Evolutionary conservation across 305 asterid species (phyloP).

Genomic region (Fraxinus nigra): DNA sequence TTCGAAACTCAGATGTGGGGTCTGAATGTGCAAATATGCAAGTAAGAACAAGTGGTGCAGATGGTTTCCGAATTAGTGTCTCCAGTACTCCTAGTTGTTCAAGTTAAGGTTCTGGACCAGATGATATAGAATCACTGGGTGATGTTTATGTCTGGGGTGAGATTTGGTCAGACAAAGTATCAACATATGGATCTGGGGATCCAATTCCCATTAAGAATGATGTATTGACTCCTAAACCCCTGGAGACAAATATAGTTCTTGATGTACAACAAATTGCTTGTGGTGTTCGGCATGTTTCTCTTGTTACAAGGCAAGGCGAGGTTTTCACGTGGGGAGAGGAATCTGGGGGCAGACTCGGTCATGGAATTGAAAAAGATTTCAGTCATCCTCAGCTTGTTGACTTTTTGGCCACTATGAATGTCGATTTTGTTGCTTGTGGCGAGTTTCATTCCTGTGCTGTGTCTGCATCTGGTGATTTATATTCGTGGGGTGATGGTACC

Average conservation of each 20-base stretch:
- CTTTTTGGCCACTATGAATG: conserved; percentile 57
- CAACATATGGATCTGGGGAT: conserved; percentile 53
- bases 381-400: conserved; percentile 70
- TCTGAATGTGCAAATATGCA: conserved; percentile 76
- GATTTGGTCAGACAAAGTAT: conserved; percentile 73
- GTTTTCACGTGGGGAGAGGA: conserved; percentile 96
- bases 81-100: conserved; percentile 94
- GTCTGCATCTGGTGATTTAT: conserved; percentile 75
- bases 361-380: conserved; percentile 71
- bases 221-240: conserved; percentile 63
- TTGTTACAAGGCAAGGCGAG: conserved; percentile 89
- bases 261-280: conserved; percentile 86
- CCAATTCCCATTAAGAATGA: conserved; percentile 56
- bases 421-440: conserved; percentile 80
- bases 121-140: conserved; percentile 89
- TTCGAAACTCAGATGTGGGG: conserved; percentile 75
- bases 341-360: conserved; percentile 87
- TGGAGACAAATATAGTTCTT: conserved; percentile 75
- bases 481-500: conserved; percentile 90
- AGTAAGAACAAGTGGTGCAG: conserved; percentile 71
- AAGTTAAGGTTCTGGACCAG: conserved; percentile 78
- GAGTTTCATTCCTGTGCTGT: conserved; percentile 85
- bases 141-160: conserved; percentile 96
- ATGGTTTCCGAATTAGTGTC: conserved; percentile 88
- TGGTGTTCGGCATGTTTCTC: conserved; percentile 83